Conservation (phyloP, 2,329 filamentous ascomycete species). For the Beauveria sp. region DNA sequence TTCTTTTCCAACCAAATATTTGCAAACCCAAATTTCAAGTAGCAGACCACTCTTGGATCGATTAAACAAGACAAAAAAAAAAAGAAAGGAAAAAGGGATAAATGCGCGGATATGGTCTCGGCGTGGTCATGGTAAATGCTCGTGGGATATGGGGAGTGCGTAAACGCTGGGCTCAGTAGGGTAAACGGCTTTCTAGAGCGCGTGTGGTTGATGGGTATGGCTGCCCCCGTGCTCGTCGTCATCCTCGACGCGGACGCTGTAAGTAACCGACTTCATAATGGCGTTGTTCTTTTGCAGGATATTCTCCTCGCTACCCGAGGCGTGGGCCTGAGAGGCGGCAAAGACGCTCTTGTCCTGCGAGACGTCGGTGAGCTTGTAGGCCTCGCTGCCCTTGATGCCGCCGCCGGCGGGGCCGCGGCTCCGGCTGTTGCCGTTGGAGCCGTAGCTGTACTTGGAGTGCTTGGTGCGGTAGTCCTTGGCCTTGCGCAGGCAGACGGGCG, state of each 20-base stretch:
- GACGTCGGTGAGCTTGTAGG: slow-evolving; percentile 32
- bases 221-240: slow-evolving; percentile 6
- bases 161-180: not conserved
- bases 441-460: slow-evolving; percentile 23
- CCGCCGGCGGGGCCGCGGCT: slow-evolving; percentile 15
- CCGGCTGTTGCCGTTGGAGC: slow-evolving; percentile 19
- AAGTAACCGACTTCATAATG: slow-evolving; percentile 36
- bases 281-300: slow-evolving; percentile 26
- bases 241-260: slow-evolving; percentile 32
- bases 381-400: slow-evolving; percentile 21
- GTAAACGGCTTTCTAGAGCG: not conserved
- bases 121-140: not conserved
- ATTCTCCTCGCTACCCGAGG: slow-evolving; percentile 30
- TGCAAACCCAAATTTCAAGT: not conserved
- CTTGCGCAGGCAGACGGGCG: slow-evolving; percentile 34
- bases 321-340: slow-evolving; percentile 18
- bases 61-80: not conserved
- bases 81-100: not conserved
- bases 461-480: slow-evolving; percentile 35
- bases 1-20: not conserved
- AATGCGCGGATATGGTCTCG: not conserved
- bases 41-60: not conserved
- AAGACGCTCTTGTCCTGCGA: slow-evolving; percentile 25
- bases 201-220: not conserved
- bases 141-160: not conserved